Conservation (phyloP, 2,329 filamentous ascomycete species). For the Teratosphaeria gauchensis region DNA sequence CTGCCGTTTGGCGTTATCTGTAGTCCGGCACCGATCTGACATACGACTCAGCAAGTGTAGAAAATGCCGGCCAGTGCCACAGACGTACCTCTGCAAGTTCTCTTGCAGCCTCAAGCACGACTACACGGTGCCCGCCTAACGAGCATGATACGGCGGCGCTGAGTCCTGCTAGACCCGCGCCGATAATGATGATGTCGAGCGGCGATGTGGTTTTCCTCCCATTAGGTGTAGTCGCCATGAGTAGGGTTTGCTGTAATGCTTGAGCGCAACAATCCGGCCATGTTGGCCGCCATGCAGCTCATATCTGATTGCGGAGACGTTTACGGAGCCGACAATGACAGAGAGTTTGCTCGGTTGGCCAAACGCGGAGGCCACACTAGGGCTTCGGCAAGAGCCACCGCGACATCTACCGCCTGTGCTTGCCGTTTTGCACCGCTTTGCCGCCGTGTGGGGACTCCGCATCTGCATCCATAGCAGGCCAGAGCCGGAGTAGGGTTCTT, state of each 20-base stretch:
- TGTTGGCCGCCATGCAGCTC: neutral
- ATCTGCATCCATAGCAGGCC: neutral
- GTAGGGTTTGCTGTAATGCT: neutral
- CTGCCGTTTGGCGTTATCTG: constrained; percentile 39
- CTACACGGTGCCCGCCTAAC: constrained; percentile 23
- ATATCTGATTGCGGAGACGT: neutral
- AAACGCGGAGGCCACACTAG: neutral
- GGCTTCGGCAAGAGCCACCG: neutral
- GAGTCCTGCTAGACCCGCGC: constrained; percentile 26
- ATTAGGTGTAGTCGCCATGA: constrained; percentile 6
- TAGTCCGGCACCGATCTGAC: constrained; percentile 43
- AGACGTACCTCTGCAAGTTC: constrained; percentile 31
- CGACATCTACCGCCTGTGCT: neutral
- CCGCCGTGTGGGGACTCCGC: neutral
- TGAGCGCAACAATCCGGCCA: neutral
- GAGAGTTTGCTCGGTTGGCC: neutral
- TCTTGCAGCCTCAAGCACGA: constrained; percentile 26
- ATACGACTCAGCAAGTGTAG: neutral
- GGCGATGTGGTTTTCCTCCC: constrained; percentile 9
- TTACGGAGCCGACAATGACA: neutral
- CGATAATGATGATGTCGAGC: constrained; percentile 24
- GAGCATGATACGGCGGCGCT: constrained; percentile 24
- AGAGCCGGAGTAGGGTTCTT: neutral
- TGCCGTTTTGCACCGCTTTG: neutral
- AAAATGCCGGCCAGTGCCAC: neutral